These are phyloP conservation scores for Aegilops longissima DNA, from an alignment of 176 grass and related monocot genomes.

Conservation along the genomic window DNA sequence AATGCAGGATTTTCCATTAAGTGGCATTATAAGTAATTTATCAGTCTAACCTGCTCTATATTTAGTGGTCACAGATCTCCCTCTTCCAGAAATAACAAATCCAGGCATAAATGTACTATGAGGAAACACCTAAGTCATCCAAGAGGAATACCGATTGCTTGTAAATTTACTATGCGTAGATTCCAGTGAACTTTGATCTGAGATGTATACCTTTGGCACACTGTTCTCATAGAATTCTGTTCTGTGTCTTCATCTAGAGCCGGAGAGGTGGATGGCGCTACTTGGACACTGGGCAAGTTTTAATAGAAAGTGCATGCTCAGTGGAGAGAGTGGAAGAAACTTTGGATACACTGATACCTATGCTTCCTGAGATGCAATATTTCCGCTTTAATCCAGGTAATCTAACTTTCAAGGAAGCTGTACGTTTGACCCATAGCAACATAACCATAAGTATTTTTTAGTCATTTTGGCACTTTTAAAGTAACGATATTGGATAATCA, in stretches of 20 bases:
- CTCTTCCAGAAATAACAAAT: slow-evolving; percentile 5
- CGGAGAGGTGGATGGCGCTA: slow-evolving; percentile 98
- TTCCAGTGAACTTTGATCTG: slow-evolving; percentile 23
- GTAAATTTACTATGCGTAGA: slow-evolving; percentile 10
- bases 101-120: not conserved
- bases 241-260: slow-evolving; percentile 58
- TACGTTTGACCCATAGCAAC: slow-evolving; percentile 12
- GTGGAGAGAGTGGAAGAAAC: slow-evolving; percentile 96
- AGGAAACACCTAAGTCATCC: slow-evolving; percentile 15
- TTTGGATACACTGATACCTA: slow-evolving; percentile 88
- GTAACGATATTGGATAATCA: slow-evolving; percentile 6
- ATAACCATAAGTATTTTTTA: slow-evolving; percentile 1
- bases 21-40: not conserved
- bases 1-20: not conserved
- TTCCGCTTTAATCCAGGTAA: slow-evolving; percentile 99
- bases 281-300: slow-evolving; percentile 94
- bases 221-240: slow-evolving; percentile 35
- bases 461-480: not conserved
- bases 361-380: slow-evolving; percentile 97
- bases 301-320: slow-evolving; percentile 97
- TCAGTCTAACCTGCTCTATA: not conserved
- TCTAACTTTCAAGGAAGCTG: slow-evolving; percentile 7
- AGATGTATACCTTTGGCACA: slow-evolving; percentile 27
- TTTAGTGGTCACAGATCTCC: not conserved
- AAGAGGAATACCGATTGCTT: slow-evolving; percentile 15